Percentiles rank a stretch among this genome's conserved stretches.
These are phyloP conservation scores for Blastosporella zonata DNA, from an alignment of 1,284 basidiomycete species.

Conservation along the genomic window DNA sequence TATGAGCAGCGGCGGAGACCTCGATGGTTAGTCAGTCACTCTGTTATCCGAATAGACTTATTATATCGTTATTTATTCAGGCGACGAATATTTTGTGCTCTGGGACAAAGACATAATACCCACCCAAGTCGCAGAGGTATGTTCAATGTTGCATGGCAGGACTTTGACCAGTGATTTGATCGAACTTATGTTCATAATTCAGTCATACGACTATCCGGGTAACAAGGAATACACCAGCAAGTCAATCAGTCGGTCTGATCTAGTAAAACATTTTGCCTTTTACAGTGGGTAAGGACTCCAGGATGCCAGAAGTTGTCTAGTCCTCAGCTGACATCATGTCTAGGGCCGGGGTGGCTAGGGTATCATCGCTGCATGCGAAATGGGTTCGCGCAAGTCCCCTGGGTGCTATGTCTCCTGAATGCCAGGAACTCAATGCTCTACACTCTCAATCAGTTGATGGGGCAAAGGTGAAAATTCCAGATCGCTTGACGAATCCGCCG, in stretches of 20 bases:
- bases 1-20: conserved; percentile 66
- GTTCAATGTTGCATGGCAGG: conserved; percentile 2
- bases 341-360: conserved; percentile 51
- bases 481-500: conserved; percentile 46
- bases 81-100: conserved; percentile 64
- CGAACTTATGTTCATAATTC: not conserved
- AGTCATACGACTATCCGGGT: conserved; percentile 67
- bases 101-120: conserved; percentile 68
- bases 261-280: conserved; percentile 59
- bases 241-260: conserved; percentile 48
- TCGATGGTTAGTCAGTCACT: conserved; percentile 40
- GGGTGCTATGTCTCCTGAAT: conserved; percentile 60
- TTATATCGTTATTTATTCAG: conserved; percentile 24
- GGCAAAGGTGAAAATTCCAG: conserved; percentile 54
- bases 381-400: conserved; percentile 53
- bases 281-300: conserved; percentile 50
- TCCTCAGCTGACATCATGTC: not conserved
- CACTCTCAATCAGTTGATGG: conserved; percentile 69
- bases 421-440: conserved; percentile 65
- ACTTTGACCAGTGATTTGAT: not conserved
- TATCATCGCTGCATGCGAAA: conserved; percentile 52
- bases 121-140: conserved; percentile 47
- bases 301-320: not conserved
- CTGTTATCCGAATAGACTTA: not conserved
- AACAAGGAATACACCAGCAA: conserved; percentile 48